Conservation (phyloP, 2,329 filamentous ascomycete genomes). For the Exophiala sp. region DNA sequence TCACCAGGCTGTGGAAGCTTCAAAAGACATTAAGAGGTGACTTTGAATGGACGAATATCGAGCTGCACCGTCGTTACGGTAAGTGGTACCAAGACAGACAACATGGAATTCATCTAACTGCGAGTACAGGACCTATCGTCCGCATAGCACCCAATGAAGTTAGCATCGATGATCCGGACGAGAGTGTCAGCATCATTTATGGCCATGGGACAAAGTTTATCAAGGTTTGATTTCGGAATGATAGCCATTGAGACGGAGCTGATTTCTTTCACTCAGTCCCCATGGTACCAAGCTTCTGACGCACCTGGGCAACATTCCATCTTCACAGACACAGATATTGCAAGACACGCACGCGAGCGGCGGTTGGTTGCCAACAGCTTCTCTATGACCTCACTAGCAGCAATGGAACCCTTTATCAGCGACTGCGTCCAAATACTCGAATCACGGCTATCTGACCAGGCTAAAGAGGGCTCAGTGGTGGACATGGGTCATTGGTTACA, state of each 20-base stretch:
- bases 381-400: slow-evolving; percentile 11
- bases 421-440: slow-evolving; percentile 43
- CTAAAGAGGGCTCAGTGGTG: slow-evolving; percentile 29
- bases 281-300: slow-evolving; percentile 51
- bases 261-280: background rate
- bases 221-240: slow-evolving; percentile 1
- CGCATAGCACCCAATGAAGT: slow-evolving; percentile 9
- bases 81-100: background rate
- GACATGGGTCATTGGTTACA: slow-evolving; percentile 60
- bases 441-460: slow-evolving; percentile 37
- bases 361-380: slow-evolving; percentile 60
- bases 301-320: slow-evolving; percentile 58
- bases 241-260: background rate
- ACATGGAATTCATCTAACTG: no score
- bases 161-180: slow-evolving; percentile 9
- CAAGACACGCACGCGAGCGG: slow-evolving; percentile 69
- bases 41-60: slow-evolving; percentile 35
- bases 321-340: slow-evolving; percentile 70
- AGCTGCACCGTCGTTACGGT: slow-evolving; percentile 39
- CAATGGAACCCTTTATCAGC: slow-evolving; percentile 48
- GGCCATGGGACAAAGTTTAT: slow-evolving; percentile 5
- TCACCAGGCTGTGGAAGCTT: slow-evolving; percentile 40
- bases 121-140: slow-evolving; percentile 4
- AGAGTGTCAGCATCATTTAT: slow-evolving; percentile 38
- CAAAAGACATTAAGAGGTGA: slow-evolving; percentile 37